A percentile compares a stretch with the other conserved stretches of the same genome.
These are phyloP conservation scores for Entophlyctis luteolus DNA, from an alignment of 192 early-diverging fungal genomes.

Conservation along the genomic window DNA sequence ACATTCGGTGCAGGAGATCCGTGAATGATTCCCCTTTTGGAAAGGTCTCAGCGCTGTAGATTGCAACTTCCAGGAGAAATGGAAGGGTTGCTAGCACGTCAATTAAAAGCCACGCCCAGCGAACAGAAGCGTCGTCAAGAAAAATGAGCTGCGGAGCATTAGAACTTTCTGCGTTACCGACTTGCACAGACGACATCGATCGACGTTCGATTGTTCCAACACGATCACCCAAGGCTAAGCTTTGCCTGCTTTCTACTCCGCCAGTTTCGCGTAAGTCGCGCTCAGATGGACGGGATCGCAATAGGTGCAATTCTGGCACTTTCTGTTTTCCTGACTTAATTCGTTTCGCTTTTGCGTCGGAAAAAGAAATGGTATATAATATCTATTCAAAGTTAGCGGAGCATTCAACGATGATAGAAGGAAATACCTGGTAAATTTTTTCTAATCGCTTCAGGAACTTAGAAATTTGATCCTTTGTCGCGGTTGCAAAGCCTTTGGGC, in stretches of 20 bases:
- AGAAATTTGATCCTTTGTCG: too few species aligned
- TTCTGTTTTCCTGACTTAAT: too few species aligned
- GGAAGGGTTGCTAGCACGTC: constrained; percentile 19
- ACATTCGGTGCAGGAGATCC: background rate
- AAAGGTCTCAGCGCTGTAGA: background rate
- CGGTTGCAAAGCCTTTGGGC: background rate
- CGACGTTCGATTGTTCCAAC: too few species aligned
- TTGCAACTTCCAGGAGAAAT: constrained; percentile 1
- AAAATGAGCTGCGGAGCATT: background rate
- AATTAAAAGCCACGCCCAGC: constrained; percentile 6
- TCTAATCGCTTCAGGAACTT: too few species aligned
- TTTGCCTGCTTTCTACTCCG: background rate
- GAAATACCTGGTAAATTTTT: background rate
- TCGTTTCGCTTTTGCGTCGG: too few species aligned
- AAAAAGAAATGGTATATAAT: background rate
- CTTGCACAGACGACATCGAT: too few species aligned
- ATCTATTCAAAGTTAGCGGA: background rate
- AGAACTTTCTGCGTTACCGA: too few species aligned
- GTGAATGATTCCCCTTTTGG: background rate
- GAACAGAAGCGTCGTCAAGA: background rate
- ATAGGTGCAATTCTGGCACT: background rate
- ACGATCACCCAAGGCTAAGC: too few species aligned
- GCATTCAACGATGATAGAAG: background rate
- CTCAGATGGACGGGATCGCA: background rate
- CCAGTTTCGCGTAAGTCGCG: background rate